Percentiles rank a stretch among this genome's conserved stretches.
Evolutionary conservation across 805 yeast species (phyloP).

Genomic region (Spathaspora boniae): DNA sequence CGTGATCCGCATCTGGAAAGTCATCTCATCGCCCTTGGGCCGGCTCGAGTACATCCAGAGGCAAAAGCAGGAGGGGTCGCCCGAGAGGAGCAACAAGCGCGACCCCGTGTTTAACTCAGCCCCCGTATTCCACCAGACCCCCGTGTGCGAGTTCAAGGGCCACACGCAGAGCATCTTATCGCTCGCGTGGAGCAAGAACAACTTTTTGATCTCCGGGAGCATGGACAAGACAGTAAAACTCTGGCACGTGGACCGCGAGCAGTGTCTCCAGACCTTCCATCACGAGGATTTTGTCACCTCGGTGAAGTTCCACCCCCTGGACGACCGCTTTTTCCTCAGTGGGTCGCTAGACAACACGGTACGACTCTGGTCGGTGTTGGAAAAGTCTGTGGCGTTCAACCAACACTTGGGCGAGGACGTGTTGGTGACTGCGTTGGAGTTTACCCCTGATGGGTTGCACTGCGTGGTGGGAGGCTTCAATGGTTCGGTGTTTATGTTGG

Average conservation of each 20-base stretch:
- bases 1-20: constrained; percentile 71
- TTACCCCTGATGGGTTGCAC: constrained; percentile 62
- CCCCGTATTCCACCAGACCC: constrained; percentile 72
- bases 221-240: constrained; percentile 80
- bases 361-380: constrained; percentile 84
- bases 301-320: constrained; percentile 76
- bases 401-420: constrained; percentile 55
- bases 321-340: constrained; percentile 81
- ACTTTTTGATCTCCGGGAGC: constrained; percentile 73
- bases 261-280: constrained; percentile 58
- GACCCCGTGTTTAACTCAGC: constrained; percentile 44
- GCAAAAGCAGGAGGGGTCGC: constrained; percentile 17
- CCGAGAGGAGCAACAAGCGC: constrained; percentile 7
- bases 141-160: constrained; percentile 57
- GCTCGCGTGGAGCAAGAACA: constrained; percentile 84
- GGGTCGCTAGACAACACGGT: constrained; percentile 76
- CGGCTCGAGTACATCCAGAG: constrained; percentile 41
- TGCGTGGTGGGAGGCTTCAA: constrained; percentile 74
- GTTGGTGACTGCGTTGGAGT: constrained; percentile 69
- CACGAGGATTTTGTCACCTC: constrained; percentile 84
- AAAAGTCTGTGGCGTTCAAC: constrained; percentile 54
- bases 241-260: constrained; percentile 76
- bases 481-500: constrained; percentile 61
- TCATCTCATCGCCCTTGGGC: constrained; percentile 68
- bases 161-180: constrained; percentile 72